Base-by-base conservation (phyloP, 345 rosid genomes). In the Alliaria petiolata region DNA sequence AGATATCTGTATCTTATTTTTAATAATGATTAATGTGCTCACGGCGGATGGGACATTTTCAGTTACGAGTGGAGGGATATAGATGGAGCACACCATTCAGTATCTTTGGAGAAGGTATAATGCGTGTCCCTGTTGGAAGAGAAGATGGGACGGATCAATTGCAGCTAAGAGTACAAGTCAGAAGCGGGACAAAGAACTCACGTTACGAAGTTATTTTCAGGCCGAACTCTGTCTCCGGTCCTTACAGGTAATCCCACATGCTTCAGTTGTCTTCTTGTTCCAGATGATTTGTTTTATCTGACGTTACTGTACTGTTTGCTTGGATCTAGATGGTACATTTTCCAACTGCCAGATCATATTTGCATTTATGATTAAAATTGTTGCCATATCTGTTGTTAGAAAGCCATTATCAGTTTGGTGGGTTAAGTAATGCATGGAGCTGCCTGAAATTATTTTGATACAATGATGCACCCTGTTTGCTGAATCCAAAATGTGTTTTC, bases 71-170 rank as follows among this genome's bases (percentile, higher is more conserved):
- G 65, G 83, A 86, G 28, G 97, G 97, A 59, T 88, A 79, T 71
- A 75, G 84, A 42, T 95, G 99, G 99, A 95, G 99, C 79, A 74
- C 83, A 6, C 90, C 97, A 58, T 91, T 95, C 78, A 84, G 90
- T 62, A 87, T 95, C 49, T 78, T 80, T 69, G 79, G 63, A 66
- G 99, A 95, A 81, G 99, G 99, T 56, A 52, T 63, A 38, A 86
- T 91, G 86, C 89, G 97, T 33, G 76, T 91, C 63, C 78, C 78
- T 49, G 65, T 95, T 76, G 80, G 73, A 80, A 85, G 76, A 45
- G 87, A 84, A 35, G 67, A 69, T 47, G 93, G 91, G 28, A 69
- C 62, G 12, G 83, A 78, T 76, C 81, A 76, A 58, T 73, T 83
- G 78, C 91, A 83, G 53, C 58, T 91, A 16, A 86, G 91, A 80